Conservation (phyloP, 2,329 filamentous ascomycete genomes). For the Talaromyces amestolkiae region DNA sequence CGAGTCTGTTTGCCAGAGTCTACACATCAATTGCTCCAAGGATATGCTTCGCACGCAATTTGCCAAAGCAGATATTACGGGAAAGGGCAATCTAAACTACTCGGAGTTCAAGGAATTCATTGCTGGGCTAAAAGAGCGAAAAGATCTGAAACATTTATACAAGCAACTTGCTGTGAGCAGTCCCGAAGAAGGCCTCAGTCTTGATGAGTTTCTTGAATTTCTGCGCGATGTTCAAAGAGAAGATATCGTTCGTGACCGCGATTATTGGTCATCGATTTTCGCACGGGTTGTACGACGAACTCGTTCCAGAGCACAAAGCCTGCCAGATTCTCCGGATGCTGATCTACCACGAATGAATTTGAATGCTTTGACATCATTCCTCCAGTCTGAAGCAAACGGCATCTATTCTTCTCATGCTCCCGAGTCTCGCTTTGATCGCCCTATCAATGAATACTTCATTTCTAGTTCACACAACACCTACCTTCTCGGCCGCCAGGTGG, state of each 20-base stretch:
- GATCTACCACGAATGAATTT: constrained; percentile 67
- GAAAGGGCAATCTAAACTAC: constrained; percentile 69
- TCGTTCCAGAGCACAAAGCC: constrained; percentile 48
- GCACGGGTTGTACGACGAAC: constrained; percentile 64
- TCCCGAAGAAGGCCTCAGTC: constrained; percentile 63
- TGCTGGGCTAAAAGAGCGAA: constrained; percentile 74
- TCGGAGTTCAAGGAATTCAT: constrained; percentile 81
- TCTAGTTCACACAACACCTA: constrained; percentile 99
- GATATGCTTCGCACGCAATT: constrained; percentile 73
- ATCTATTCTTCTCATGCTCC: constrained; percentile 62
- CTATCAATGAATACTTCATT: constrained; percentile 95
- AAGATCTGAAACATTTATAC: constrained; percentile 76
- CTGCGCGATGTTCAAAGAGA: constrained; percentile 71
- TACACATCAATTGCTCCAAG: constrained; percentile 87
- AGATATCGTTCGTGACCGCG: constrained; percentile 64
- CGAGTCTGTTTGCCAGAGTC: constrained; percentile 77
- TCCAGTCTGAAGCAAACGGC: constrained; percentile 72
- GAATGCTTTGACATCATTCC: constrained; percentile 72
- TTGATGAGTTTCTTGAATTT: constrained; percentile 73
- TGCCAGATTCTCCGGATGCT: constrained; percentile 41
- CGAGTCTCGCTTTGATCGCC: constrained; percentile 68
- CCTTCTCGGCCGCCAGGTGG: constrained; percentile 83
- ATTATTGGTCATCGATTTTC: constrained; percentile 71
- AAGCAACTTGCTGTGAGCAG: constrained; percentile 57
- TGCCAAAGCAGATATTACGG: constrained; percentile 64